Evolutionary conservation across 1,284 basidiomycete genomes (phyloP).

Genomic region (Ceratobasidium sp.): DNA sequence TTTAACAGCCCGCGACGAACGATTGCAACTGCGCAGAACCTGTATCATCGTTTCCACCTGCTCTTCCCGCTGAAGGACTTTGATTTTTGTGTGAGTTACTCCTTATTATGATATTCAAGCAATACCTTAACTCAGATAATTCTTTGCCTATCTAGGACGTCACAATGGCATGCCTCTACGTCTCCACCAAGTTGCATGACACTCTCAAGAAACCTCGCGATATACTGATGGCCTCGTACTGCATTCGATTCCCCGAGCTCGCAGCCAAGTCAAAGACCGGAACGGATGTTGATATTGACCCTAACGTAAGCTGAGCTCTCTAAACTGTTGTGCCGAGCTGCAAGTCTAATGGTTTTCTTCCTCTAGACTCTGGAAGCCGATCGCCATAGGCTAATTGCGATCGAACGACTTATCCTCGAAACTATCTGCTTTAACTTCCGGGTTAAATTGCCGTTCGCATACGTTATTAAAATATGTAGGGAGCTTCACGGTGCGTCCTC

Average conservation of each 20-base stretch:
- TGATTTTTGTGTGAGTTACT: slow-evolving; percentile 76
- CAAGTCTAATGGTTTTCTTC: slow-evolving; percentile 38
- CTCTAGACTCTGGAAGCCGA: slow-evolving; percentile 85
- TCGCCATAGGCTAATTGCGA: slow-evolving; percentile 81
- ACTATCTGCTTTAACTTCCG: slow-evolving; percentile 98
- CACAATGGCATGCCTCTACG: slow-evolving; percentile 87
- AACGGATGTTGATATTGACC: slow-evolving; percentile 86
- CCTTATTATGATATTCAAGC: background rate
- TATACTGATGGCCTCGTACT: slow-evolving; percentile 85
- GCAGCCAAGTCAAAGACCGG: slow-evolving; percentile 81
- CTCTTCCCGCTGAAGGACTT: slow-evolving; percentile 96
- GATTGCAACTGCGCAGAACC: slow-evolving; percentile 91
- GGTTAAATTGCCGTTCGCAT: slow-evolving; percentile 83
- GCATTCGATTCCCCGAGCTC: slow-evolving; percentile 85
- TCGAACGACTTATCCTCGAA: slow-evolving; percentile 93
- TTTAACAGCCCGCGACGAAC: slow-evolving; percentile 85
- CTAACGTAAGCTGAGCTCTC: slow-evolving; percentile 65
- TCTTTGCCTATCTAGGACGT: slow-evolving; percentile 78
- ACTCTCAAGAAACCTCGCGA: slow-evolving; percentile 98
- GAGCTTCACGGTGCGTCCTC: slow-evolving; percentile 74
- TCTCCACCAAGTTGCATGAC: slow-evolving; percentile 97
- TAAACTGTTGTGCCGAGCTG: too few relatives aligned
- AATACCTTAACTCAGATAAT: background rate
- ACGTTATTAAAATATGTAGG: slow-evolving; percentile 88
- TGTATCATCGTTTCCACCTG: slow-evolving; percentile 96